Base-by-base conservation (phyloP, 192 early-diverging fungal genomes). In the Coemansia sp. region DNA sequence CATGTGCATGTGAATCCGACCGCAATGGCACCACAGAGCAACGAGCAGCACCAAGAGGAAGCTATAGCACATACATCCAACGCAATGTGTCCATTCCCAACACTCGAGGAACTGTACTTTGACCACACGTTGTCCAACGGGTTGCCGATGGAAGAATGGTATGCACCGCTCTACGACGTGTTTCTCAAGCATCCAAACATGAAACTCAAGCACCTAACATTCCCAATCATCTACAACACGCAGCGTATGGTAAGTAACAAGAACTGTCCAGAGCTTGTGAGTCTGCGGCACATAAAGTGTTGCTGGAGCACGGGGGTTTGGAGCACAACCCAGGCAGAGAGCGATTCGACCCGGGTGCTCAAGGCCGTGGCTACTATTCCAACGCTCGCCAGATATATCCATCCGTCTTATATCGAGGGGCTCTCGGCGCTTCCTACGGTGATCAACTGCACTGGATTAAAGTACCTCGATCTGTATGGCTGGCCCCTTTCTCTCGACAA, bases 191-290 rank as follows among this genome's bases (percentile, higher is more conserved):
- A 76, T 40, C n/a, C 63, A 32, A 61, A 56, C 32, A 51, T n/a
- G 47, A 26, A 47, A 7, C 66, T 82, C 6, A 42, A 47, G n/a
- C 64, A 68, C 39, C 48, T 82, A 54, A 74, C 80, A 0, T 82
- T 82, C 47, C 80, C 80, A 0, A 74, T 82, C n/a, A 71, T 82
- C 6, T 82, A 82, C 66, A 82, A 82, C 46, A 82, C 80, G 19
- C 67, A 68, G 52, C 64, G 80, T 6, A 55, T 59, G 3, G 62
- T 82, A n/a, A 71, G 67, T 10, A 22, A 47, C 0, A 45, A 19
- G n/a, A 82, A 77, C 42, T 82, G 80, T 18, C 80, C 80, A 3
- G 8, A 46, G 42, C 49, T 82, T 16, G 66, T 71, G 1, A 72
- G 76, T 2, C 48, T 82, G 13, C 65, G 75, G 0, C 80, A 82